Evolutionary conservation across 768 basidiomycete genomes (phyloP).

Genomic region (Phaffia australis): DNA sequence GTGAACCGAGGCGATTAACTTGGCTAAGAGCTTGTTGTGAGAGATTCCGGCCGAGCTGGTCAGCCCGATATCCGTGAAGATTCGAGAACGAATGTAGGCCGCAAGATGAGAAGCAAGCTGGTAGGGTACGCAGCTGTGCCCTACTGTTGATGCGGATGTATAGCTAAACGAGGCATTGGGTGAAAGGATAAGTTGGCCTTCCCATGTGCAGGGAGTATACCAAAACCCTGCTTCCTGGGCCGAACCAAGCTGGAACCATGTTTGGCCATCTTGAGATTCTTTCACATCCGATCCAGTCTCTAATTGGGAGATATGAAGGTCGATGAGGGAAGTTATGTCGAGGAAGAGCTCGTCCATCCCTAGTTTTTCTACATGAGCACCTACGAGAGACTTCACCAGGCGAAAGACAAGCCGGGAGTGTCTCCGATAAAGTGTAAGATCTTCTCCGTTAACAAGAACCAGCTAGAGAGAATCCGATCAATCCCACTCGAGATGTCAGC

Average conservation of each 20-base stretch:
- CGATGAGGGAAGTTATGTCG: constrained; percentile 28
- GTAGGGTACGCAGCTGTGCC: background rate
- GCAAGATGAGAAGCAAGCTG: constrained; percentile 28
- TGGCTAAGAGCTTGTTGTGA: constrained; percentile 25
- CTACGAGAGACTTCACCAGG: constrained; percentile 27
- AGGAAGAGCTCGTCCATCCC: constrained; percentile 31
- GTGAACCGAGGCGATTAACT: constrained; percentile 30
- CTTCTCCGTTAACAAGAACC: constrained; percentile 30
- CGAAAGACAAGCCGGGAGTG: constrained; percentile 26
- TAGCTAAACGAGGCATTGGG: background rate
- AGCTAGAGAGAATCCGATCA: constrained; percentile 1
- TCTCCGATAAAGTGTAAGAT: constrained; percentile 30
- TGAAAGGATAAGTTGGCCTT: constrained; percentile 1
- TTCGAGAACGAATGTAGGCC: constrained; percentile 25
- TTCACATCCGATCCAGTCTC: background rate
- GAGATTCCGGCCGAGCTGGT: constrained; percentile 28
- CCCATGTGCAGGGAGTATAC: background rate
- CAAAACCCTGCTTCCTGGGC: constrained; percentile 11
- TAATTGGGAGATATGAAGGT: constrained; percentile 18
- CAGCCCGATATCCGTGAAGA: constrained; percentile 26
- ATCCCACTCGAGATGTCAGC: too few relatives aligned
- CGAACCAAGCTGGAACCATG: constrained; percentile 6
- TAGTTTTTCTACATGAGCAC: constrained; percentile 27
- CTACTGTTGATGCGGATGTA: background rate
- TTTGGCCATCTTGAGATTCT: background rate